These are phyloP conservation scores for Eimeria sp. DNA, from an alignment of 169 alveolate species.

Conservation along the genomic window DNA sequence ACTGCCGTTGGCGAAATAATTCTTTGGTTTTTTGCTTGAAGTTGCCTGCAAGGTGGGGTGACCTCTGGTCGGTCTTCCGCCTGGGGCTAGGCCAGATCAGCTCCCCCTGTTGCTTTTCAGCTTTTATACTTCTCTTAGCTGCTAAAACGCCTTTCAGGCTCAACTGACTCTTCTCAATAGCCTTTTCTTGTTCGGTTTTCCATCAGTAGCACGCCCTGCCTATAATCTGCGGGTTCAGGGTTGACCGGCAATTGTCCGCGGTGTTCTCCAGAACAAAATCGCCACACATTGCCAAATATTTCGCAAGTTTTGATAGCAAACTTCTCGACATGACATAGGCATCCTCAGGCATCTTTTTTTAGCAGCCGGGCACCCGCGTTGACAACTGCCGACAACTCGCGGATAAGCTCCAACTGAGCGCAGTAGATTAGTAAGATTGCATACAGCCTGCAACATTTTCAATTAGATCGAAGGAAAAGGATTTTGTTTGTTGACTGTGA, in stretches of 20 bases:
- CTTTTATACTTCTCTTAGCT: background rate
- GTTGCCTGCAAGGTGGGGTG: background rate
- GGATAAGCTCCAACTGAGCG: background rate
- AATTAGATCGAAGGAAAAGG: background rate
- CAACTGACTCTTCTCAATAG: background rate
- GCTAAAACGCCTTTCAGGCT: background rate
- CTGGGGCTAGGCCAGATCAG: background rate
- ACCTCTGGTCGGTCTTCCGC: background rate
- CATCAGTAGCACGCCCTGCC: background rate
- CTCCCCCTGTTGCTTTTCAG: background rate
- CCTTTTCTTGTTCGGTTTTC: background rate
- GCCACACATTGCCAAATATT: background rate
- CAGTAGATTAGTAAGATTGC: background rate
- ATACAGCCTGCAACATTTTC: background rate
- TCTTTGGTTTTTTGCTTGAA: background rate
- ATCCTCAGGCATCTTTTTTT: background rate
- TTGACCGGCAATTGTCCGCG: background rate
- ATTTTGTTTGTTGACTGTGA: background rate
- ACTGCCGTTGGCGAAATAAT: background rate
- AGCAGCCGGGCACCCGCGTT: background rate
- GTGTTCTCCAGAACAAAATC: background rate
- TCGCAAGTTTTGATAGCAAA: background rate
- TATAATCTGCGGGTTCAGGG: background rate
- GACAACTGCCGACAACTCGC: background rate
- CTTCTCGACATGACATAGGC: background rate